A percentile compares a stretch with the other conserved stretches of the same genome.
Conservation (phyloP, 805 yeast species). For the Candida takata region DNA sequence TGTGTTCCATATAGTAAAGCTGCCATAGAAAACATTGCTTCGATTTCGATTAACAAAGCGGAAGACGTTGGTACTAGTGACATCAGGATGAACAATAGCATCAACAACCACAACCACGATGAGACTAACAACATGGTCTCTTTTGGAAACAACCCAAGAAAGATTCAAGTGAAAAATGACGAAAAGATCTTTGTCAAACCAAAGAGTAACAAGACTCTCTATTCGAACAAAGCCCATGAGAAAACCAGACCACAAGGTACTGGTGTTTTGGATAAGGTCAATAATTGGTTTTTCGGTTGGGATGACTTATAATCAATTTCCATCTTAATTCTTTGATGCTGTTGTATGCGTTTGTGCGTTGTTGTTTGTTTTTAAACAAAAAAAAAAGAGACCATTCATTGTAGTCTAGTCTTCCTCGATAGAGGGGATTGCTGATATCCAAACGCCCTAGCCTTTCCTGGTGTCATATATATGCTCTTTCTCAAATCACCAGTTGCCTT, state of each 20-base stretch:
- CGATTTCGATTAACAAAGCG: slow-evolving; percentile 32
- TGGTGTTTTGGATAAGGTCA: slow-evolving; percentile 26
- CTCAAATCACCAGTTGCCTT: slow-evolving; percentile 13
- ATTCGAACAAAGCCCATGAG: slow-evolving; percentile 25
- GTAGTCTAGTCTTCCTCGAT: slow-evolving; percentile 8
- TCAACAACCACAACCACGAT: slow-evolving; percentile 9
- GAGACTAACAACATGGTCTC: slow-evolving; percentile 12
- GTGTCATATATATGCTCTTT: slow-evolving; percentile 6
- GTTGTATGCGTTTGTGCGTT: too few species aligned
- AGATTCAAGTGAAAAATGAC: slow-evolving; percentile 35
- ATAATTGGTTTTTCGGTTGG: slow-evolving; percentile 50
- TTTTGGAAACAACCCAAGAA: slow-evolving; percentile 12
- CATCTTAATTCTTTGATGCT: too few species aligned
- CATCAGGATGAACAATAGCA: slow-evolving; percentile 8
- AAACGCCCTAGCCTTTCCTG: not conserved
- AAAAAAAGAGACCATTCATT: too few species aligned
- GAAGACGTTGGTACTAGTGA: slow-evolving; percentile 43
- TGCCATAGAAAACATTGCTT: slow-evolving; percentile 51
- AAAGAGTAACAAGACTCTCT: slow-evolving; percentile 13
- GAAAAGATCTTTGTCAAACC: slow-evolving; percentile 31
- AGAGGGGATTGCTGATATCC: slow-evolving; percentile 21
- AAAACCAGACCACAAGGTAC: slow-evolving; percentile 12
- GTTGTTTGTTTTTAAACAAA: too few species aligned
- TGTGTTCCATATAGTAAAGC: slow-evolving; percentile 62
- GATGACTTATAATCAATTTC: slow-evolving; percentile 36